These are phyloP conservation scores for Dalbergia cochinchinensis DNA, from an alignment of 306 rosid genomes.

Conservation along the genomic window DNA sequence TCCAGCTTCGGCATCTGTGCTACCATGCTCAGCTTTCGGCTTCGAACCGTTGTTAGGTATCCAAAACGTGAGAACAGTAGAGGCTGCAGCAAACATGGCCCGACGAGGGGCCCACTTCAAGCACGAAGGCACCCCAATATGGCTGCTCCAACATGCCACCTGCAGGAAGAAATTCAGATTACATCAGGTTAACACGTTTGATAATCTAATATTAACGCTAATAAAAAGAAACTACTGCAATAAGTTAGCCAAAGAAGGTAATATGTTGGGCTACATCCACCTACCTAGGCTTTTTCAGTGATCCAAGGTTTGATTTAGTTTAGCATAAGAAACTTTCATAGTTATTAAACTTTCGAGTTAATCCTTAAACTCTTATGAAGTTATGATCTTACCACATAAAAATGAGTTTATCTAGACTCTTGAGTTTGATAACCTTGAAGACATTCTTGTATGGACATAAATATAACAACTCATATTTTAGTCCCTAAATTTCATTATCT, in stretches of 20 bases:
- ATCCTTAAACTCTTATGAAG: too few relatives aligned
- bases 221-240: neutral
- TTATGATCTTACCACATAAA: too few relatives aligned
- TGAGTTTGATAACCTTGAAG: too few relatives aligned
- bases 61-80: slow-evolving; percentile 93
- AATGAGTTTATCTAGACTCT: too few relatives aligned
- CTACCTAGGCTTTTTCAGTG: neutral
- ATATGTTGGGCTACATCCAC: neutral
- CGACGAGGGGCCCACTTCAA: slow-evolving; percentile 96
- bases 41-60: slow-evolving; percentile 67
- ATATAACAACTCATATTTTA: too few relatives aligned
- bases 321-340: too few relatives aligned
- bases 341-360: too few relatives aligned
- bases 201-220: too few relatives aligned
- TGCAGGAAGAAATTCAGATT: slow-evolving; percentile 26
- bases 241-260: neutral
- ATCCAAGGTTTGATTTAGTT: neutral
- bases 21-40: slow-evolving; percentile 46
- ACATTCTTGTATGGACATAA: too few relatives aligned
- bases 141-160: slow-evolving; percentile 92
- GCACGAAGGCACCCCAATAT: slow-evolving; percentile 87
- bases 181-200: too few relatives aligned
- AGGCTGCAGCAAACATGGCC: slow-evolving; percentile 93
- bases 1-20: slow-evolving; percentile 51
- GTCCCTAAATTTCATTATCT: too few relatives aligned